Evolutionary conservation across 1,284 basidiomycete species (phyloP).

Genomic region (Ustilago crameri): DNA sequence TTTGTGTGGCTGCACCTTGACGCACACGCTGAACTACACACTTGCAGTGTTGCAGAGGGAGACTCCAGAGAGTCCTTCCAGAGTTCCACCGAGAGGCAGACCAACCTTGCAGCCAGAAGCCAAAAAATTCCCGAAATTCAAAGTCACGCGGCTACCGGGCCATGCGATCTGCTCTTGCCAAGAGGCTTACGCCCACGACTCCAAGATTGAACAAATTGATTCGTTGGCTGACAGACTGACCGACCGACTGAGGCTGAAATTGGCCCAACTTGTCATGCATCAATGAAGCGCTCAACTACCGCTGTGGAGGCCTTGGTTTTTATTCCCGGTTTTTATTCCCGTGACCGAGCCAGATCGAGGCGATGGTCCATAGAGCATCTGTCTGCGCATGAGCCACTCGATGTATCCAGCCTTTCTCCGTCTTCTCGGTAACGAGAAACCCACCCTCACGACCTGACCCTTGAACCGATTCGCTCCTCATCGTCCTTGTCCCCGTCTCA

Average conservation of each 20-base stretch:
- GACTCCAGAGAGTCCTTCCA: background rate
- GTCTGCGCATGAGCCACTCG: conserved; percentile 12
- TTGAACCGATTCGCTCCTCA: background rate
- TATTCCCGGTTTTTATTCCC: too few relatives aligned
- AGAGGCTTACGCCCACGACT: background rate
- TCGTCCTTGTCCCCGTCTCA: background rate
- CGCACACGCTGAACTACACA: background rate
- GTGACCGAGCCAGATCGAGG: background rate
- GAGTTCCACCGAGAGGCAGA: background rate
- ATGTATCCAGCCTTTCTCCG: too few relatives aligned
- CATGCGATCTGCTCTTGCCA: background rate
- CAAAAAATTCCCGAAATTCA: too few relatives aligned
- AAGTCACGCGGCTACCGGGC: background rate
- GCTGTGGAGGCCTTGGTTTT: background rate
- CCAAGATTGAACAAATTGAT: background rate
- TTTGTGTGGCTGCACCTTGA: background rate
- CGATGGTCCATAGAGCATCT: too few relatives aligned
- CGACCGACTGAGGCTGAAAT: background rate
- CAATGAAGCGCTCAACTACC: background rate
- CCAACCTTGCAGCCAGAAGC: too few relatives aligned
- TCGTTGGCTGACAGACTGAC: background rate
- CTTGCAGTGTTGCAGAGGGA: background rate
- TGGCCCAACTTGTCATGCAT: background rate
- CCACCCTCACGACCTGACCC: too few relatives aligned
- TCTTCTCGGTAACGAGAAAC: too few relatives aligned